These are phyloP conservation scores for Hippophae rhamnoides DNA, from an alignment of 306 rosid species.

Conservation along the genomic window DNA sequence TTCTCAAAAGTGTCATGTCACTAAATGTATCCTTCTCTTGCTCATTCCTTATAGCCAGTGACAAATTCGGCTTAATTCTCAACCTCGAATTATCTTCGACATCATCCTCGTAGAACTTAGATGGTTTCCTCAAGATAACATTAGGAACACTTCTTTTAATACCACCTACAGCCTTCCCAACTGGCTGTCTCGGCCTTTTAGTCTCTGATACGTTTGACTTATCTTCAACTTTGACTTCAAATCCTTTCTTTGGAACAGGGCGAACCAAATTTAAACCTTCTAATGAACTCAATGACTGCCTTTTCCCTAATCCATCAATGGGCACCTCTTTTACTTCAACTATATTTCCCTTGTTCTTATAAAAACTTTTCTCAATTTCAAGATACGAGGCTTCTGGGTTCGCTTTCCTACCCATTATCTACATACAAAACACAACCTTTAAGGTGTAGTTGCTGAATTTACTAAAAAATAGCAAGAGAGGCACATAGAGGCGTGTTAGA, in stretches of 20 bases:
- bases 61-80: conserved; percentile 65
- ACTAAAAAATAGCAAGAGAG: too few relatives aligned
- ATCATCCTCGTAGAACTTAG: conserved; percentile 35
- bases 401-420: conserved; percentile 82
- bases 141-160: conserved; percentile 48
- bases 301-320: conserved; percentile 19
- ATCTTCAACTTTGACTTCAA: conserved; percentile 29
- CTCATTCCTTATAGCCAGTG: conserved; percentile 37
- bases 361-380: conserved; percentile 76
- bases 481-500: too few relatives aligned
- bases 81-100: conserved; percentile 35
- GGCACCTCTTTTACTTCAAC: conserved; percentile 51
- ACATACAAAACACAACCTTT: conserved; percentile 9
- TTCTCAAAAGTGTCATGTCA: conserved; percentile 73
- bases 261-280: conserved; percentile 57
- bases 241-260: conserved; percentile 60
- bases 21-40: conserved; percentile 52
- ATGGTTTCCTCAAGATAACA: conserved; percentile 78
- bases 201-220: conserved; percentile 29
- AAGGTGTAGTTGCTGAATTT: background rate
- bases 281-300: conserved; percentile 32
- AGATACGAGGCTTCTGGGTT: conserved; percentile 69
- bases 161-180: conserved; percentile 26
- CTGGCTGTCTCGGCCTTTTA: conserved; percentile 36
- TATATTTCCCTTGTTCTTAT: conserved; percentile 56